Base-by-base conservation (phyloP, 495 filamentous ascomycete genomes). In the Xylaria castorea region DNA sequence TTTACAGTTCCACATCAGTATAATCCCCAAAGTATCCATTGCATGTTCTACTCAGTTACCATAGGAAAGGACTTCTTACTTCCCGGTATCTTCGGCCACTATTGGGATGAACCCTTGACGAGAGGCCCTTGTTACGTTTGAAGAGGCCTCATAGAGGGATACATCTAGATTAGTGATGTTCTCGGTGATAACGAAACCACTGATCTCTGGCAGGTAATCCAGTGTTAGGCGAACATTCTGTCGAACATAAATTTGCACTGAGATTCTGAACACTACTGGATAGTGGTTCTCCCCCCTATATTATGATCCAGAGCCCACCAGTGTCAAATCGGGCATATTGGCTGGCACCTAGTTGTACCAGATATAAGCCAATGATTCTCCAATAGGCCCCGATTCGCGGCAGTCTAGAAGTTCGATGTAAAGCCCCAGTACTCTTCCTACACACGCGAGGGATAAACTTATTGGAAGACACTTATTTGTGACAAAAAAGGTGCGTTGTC, bases 351-450 rank as follows among this genome's bases (percentile, higher is more conserved):
- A 42, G 20, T 27, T 36, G n/a, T 36, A 6, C 16, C n/a, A 42
- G n/a, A 27, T n/a, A 62, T 62, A 36, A 6, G 16, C 58, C 5
- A 22, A 9, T 20, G 20, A 32, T 40, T 62, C 58, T 8, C 58
- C 30, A 9, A 38, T 16, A 11, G 16, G 58, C 25, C 58, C 25
- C 18, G 30, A 32, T 1, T 40, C 58, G 6, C 58, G 58, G 58
- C 58, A 62, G 58, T 62, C 40, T 30, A 62, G 34, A 5, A 64
- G 61, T 3, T 36, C 61, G 36, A 64, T 44, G n/a, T 64, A 64
- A 64, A 64, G 34, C 34, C 40, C 61, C 5, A 36, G 25, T 22
- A 5, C 5, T 25, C 7, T 34, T 40, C 0, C 61, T 9, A 64
- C 40, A 20, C 11, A 7, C 18, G 32, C 14, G 14, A 64, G 34